Percentiles rank a stretch among this genome's conserved stretches.
phyloP scores from a whole-genome alignment of 192 early-diverging fungal species.

The Gamsiella multidivaricata region DNA sequence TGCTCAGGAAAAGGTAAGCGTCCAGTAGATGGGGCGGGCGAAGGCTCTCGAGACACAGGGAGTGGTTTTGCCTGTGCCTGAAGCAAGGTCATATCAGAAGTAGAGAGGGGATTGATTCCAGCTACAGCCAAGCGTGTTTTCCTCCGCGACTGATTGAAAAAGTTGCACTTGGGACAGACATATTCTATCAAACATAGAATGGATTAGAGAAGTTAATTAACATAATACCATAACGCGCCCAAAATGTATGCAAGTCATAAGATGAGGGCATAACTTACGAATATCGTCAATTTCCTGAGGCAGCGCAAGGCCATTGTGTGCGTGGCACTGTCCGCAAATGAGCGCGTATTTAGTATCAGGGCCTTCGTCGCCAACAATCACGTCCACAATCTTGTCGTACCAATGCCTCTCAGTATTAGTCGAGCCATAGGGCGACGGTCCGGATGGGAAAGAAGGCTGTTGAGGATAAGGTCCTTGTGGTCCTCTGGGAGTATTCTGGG shows the following conservation, averaged over 20 bases:
- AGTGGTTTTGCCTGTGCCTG: conserved; percentile 31
- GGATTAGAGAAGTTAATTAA: background rate
- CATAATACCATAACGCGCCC: background rate
- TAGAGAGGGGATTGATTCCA: conserved; percentile 9
- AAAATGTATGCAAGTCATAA: background rate
- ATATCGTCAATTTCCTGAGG: conserved; percentile 82
- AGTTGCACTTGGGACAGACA: conserved; percentile 65
- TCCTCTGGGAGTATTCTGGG: conserved; percentile 22
- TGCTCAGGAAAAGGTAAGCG: conserved; percentile 16
- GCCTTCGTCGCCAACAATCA: conserved; percentile 91
- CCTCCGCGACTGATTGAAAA: conserved; percentile 64
- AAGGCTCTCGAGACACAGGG: conserved; percentile 43
- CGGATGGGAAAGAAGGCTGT: background rate
- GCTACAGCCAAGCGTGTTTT: conserved; percentile 10
- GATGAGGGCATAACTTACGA: conserved; percentile 54
- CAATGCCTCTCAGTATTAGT: conserved; percentile 60
- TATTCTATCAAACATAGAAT: conserved; percentile 55
- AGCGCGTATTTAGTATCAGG: conserved; percentile 93
- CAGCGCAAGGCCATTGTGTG: conserved; percentile 92
- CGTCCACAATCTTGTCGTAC: conserved; percentile 94
- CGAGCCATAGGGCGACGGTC: conserved; percentile 4
- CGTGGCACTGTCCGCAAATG: conserved; percentile 90
- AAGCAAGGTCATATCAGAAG: conserved; percentile 32
- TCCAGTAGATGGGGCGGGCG: conserved; percentile 20
- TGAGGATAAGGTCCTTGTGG: conserved; percentile 25